These are phyloP conservation scores for Passalora sequoiae DNA, from an alignment of 2,329 filamentous ascomycete genomes.

Conservation along the genomic window DNA sequence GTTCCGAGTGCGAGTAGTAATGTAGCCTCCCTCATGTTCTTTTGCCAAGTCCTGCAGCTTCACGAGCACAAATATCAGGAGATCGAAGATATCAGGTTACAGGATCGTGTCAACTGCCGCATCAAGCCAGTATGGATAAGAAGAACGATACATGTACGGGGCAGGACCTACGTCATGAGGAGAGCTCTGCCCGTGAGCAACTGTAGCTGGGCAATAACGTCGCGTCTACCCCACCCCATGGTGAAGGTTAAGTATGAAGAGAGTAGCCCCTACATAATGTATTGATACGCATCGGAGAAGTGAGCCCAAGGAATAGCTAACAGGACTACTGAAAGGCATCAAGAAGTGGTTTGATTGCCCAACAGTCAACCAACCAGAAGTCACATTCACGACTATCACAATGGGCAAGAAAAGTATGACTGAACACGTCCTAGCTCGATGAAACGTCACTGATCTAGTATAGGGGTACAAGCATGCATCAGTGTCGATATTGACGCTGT, in stretches of 20 bases:
- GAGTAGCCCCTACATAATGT: neutral
- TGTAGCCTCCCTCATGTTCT: too few relatives aligned
- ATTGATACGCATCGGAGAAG: neutral
- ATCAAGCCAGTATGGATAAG: too few relatives aligned
- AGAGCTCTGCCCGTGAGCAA: constrained; percentile 1
- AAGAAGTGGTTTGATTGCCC: neutral
- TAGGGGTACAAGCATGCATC: constrained; percentile 33
- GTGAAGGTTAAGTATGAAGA: constrained; percentile 2
- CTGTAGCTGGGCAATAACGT: neutral
- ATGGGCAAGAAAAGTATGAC: constrained; percentile 11
- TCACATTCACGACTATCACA: neutral
- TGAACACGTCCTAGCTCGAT: neutral
- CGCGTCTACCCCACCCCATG: constrained; percentile 1
- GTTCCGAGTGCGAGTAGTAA: too few relatives aligned
- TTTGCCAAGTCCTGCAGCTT: too few relatives aligned
- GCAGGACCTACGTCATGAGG: neutral
- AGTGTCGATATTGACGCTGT: constrained; percentile 69
- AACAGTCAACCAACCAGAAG: neutral
- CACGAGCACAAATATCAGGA: too few relatives aligned
- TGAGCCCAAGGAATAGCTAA: neutral
- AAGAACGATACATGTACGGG: neutral
- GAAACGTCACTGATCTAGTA: constrained; percentile 5
- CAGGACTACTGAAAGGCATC: neutral
- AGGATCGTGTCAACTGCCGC: too few relatives aligned
- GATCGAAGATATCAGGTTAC: too few relatives aligned